Base-by-base conservation (phyloP, 2,329 filamentous ascomycete genomes). In the Simplicillium aogashimaense region DNA sequence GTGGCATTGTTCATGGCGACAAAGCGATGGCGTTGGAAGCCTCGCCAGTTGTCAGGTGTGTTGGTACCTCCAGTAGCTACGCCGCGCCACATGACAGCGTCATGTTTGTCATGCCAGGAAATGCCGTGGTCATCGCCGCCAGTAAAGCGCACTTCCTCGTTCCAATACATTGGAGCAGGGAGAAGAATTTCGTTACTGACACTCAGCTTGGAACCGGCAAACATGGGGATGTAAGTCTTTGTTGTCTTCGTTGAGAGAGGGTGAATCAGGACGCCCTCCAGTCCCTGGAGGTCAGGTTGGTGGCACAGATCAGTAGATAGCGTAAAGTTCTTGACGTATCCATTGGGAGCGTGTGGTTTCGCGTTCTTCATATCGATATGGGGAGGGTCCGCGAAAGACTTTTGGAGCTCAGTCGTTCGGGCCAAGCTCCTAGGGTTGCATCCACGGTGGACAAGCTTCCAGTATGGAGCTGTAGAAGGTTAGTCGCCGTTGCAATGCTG, bases 21-120 rank as follows among this genome's bases (percentile, higher is more conserved):
- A 53, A 88, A 85, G 2, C 84, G 79, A 53, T 87, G 83, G 3
- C 83, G 76, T 47, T 88, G 83, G 52, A 86, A 87, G 0, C 77
- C 73, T 10, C 67, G 73, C 83, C 83, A 88, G 50, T 79, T 86
- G 20, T 69, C 49, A 55, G 66, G 51, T 47, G 67, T 61, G 47
- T 83, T 78, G 31, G 61, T 60, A 1, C 80, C 81, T 3, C 80
- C 80, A 2, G 79, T 81, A 2, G 78, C 79, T 8, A 82, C 77
- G 29, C 80, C 80, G 28, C 80, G 75, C 80, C 81, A 84, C 37
- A 82, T 61, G 29, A 73, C 67, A 3, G 54, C 56, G 46, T 70
- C 59, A 1, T 54, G 41, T 58, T 84, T 85, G n/a, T 66, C 54
- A 6, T 63, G 53, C 80, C 81, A 83, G 3, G 65, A 52, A 1